Percentiles rank a stretch among this genome's conserved stretches.
Conservation (phyloP, 2,329 filamentous ascomycete genomes). For the Fusarium hainanense region DNA sequence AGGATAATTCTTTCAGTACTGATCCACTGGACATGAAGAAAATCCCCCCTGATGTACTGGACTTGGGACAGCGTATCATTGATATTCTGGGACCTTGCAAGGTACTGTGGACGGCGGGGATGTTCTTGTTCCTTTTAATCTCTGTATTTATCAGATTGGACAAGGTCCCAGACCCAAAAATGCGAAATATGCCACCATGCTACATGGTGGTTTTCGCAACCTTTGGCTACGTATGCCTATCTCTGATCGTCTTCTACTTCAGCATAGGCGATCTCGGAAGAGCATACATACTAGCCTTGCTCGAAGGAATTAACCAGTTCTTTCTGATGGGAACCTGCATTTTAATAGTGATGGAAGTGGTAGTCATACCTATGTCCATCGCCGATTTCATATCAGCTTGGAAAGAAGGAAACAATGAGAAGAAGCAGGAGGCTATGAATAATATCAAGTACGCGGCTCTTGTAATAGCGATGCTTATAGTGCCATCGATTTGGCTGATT, state of each 20-base stretch:
- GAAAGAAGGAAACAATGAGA: not conserved
- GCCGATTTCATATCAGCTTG: too few species aligned
- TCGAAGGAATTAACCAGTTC: too few species aligned
- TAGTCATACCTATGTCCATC: too few species aligned
- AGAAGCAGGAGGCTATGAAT: not conserved
- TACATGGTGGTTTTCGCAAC: not conserved
- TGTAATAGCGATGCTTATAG: too few species aligned
- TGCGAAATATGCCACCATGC: not conserved
- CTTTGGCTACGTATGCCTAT: not conserved
- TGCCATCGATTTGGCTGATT: not conserved
- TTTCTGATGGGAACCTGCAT: not conserved
- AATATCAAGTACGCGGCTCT: not conserved
- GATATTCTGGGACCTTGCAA: constrained; percentile 4
- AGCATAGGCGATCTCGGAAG: not conserved
- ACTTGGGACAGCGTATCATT: not conserved
- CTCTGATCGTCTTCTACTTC: not conserved
- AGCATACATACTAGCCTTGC: not conserved
- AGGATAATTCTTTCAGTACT: not conserved
- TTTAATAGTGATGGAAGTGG: fast-evolving
- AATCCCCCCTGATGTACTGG: not conserved
- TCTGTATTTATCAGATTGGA: not conserved
- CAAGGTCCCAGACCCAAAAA: not conserved
- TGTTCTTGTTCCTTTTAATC: not conserved
- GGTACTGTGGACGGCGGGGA: not conserved
- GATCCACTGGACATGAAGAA: not conserved